A percentile compares a stretch with the other conserved stretches of the same genome.
Conservation (phyloP, 805 yeast genomes). For the Lipomyces sp. region DNA sequence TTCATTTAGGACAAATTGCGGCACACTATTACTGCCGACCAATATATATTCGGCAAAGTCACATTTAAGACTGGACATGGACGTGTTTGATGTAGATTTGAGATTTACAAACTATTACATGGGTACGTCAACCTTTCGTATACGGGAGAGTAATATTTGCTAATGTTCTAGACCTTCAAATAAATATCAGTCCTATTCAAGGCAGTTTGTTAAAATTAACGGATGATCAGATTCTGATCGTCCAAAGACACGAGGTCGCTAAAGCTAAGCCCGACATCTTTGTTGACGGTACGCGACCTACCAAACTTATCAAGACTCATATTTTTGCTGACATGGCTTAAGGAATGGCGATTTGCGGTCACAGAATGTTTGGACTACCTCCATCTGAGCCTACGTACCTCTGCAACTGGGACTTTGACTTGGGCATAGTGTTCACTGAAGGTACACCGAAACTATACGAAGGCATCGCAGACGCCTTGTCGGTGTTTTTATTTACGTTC, state of each 20-base stretch:
- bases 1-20: conserved; percentile 69
- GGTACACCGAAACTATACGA: conserved; percentile 55
- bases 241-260: conserved; percentile 36
- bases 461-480: conserved; percentile 51
- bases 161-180: conserved; percentile 59
- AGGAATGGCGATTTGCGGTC: conserved; percentile 70
- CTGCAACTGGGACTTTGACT: conserved; percentile 85
- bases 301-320: background rate
- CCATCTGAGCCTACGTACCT: conserved; percentile 86
- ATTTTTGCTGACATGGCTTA: background rate
- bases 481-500: conserved; percentile 65
- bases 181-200: conserved; percentile 63
- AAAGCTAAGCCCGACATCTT: conserved; percentile 50
- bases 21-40: conserved; percentile 74
- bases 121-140: conserved; percentile 51
- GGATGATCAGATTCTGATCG: conserved; percentile 40
- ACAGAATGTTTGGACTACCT: conserved; percentile 90
- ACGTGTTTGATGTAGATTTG: conserved; percentile 73
- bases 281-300: conserved; percentile 54
- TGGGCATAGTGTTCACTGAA: conserved; percentile 62
- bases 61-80: conserved; percentile 66
- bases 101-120: conserved; percentile 89
- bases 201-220: conserved; percentile 43
- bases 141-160: conserved; percentile 5
- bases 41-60: conserved; percentile 67